Conservation (phyloP, 2,329 filamentous ascomycete genomes). For the Microdochium trichocladiopsis region DNA sequence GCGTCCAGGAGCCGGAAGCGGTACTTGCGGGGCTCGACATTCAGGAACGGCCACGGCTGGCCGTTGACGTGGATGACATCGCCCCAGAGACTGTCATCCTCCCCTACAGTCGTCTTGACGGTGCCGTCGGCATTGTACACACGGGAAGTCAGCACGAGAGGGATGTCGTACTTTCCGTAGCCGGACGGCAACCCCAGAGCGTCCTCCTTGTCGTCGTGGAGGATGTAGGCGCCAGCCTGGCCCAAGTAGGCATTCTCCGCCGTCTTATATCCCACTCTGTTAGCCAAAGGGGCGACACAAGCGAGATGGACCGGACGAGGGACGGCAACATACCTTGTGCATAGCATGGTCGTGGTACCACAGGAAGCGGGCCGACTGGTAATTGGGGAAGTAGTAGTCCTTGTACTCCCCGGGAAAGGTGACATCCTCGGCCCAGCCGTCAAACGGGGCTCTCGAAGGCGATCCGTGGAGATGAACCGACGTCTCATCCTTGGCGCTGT, state of each 20-base stretch:
- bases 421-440: constrained; percentile 49
- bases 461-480: constrained; percentile 50
- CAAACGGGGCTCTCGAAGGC: constrained; percentile 37
- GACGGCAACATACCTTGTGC: constrained; percentile 15
- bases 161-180: constrained; percentile 45
- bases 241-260: constrained; percentile 49
- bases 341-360: constrained; percentile 50
- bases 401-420: constrained; percentile 45
- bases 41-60: constrained; percentile 50
- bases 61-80: constrained; percentile 53
- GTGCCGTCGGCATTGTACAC: constrained; percentile 43
- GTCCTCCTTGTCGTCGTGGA: constrained; percentile 42
- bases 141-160: constrained; percentile 41
- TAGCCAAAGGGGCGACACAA: not conserved
- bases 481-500: constrained; percentile 34
- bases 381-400: constrained; percentile 50
- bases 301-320: constrained; percentile 1
- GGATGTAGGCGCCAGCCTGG: constrained; percentile 48
- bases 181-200: constrained; percentile 38
- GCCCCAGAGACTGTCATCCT: constrained; percentile 42
- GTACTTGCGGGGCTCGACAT: constrained; percentile 55
- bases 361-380: constrained; percentile 40
- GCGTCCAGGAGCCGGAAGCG: constrained; percentile 47
- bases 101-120: constrained; percentile 35
- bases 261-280: constrained; percentile 26